phyloP scores from a whole-genome alignment of 345 rosid genomes.

The Arabis hirsuta region DNA sequence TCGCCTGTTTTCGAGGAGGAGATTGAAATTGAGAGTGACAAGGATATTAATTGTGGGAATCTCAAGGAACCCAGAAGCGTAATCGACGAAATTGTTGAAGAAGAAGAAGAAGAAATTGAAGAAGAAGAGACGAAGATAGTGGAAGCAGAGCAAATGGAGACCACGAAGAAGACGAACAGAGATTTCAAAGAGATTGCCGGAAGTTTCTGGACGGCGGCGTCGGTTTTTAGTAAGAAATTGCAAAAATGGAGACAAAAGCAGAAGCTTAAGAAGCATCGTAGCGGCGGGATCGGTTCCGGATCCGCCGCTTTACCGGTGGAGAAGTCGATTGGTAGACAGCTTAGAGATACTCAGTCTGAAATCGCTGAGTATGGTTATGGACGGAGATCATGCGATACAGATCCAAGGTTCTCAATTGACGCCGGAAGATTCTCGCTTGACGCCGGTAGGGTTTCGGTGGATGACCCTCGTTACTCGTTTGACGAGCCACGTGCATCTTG shows the following conservation, averaged over 20 bases:
- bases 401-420: conserved; percentile 88
- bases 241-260: conserved; percentile 97
- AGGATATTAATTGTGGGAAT: conserved; percentile 43
- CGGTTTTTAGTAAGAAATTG: conserved; percentile 90
- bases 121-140: conserved; percentile 63
- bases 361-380: conserved; percentile 95
- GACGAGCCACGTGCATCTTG: conserved; percentile 99
- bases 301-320: conserved; percentile 85
- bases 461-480: conserved; percentile 83
- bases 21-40: conserved; percentile 47
- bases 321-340: conserved; percentile 86
- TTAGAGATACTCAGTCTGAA: conserved; percentile 94
- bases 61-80: conserved; percentile 47
- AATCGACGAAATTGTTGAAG: conserved; percentile 41
- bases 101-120: conserved; percentile 47
- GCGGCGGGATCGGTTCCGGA: conserved; percentile 46
- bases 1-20: conserved; percentile 58
- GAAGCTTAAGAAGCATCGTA: conserved; percentile 79
- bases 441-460: conserved; percentile 69
- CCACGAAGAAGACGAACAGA: conserved; percentile 66
- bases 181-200: conserved; percentile 82
- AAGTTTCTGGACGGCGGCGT: conserved; percentile 97
- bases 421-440: conserved; percentile 79
- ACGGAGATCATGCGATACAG: conserved; percentile 95
- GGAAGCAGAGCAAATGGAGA: conserved; percentile 88